Evolutionary conservation across 495 filamentous ascomycete species (phyloP), one percentile per base, ranked within the genome.

Genomic region (Tetracladium marchalianum): DNA sequence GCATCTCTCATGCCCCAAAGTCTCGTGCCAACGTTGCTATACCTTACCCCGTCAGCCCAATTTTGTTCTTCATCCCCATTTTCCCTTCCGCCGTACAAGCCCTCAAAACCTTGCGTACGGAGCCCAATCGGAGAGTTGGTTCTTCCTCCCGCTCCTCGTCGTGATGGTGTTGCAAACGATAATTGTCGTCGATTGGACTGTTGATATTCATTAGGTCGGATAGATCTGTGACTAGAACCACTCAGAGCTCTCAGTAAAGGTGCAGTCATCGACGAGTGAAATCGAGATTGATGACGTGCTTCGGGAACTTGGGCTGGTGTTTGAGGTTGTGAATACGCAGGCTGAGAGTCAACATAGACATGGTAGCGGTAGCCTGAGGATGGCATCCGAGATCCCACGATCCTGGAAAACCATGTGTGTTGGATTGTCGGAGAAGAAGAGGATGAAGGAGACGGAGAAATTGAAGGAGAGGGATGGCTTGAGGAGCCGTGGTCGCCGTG

Each of bases 251-350:
- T 57, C 51, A 10, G 39, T 18, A 18, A 32, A 13, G 72, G 69
- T 4, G 63, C 70, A 12, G 73, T 76, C 53, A 66, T 72, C 9
- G 64, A 58, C 12, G 69, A 65, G 11, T 60, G 56, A 40, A 71
- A 55, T 17, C 65, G 68, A 38, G 70, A 72, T 39, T 60, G 68
- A 41, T 71, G 71, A 10, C 69, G 64, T 18, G 70, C 57, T 55
- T 73, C 71, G 2, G 72, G 70, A 10, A 80, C 59, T 42, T 75
- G 66, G 31, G 63, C 62, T 7, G 76, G 75, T 8, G 76, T 80
- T 46, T 73, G 72, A 13, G 76, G 76, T 51, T 80, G 76, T 2
- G 61, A 62, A 2, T 60, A 61, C 18, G 71, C 62, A 8, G 74
- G 65, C 38, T 74, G 47, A 31, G 52, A 54, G 49, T 80, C 76